A percentile compares a stretch with the other conserved stretches of the same genome.
Conservation (phyloP, 2,329 filamentous ascomycete genomes). For the Tolypocladium guangdongense region DNA sequence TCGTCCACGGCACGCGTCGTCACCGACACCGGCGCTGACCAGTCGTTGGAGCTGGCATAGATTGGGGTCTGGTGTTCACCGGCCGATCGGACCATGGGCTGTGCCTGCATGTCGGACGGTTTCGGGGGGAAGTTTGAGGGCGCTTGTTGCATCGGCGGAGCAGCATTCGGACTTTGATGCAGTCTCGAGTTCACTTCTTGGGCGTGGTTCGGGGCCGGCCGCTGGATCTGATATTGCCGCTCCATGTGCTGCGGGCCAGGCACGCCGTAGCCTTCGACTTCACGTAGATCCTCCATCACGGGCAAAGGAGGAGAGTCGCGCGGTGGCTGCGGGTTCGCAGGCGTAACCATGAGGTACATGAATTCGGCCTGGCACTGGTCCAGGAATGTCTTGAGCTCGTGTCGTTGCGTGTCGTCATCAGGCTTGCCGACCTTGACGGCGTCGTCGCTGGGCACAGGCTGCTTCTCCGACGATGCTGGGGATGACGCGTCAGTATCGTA, state of each 20-base stretch:
- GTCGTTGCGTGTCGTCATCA: constrained; percentile 39
- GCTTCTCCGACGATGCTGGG: constrained; percentile 31
- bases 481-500: constrained; percentile 6
- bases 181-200: constrained; percentile 43
- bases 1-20: constrained; percentile 25
- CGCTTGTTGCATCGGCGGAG: constrained; percentile 37
- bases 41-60: constrained; percentile 26
- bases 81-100: constrained; percentile 42
- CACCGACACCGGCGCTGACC: constrained; percentile 20
- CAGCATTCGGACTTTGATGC: constrained; percentile 46
- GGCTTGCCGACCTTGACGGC: constrained; percentile 34
- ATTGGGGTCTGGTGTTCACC: constrained; percentile 35
- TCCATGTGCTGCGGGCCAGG: constrained; percentile 31
- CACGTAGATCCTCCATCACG: constrained; percentile 47
- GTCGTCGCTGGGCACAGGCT: constrained; percentile 31
- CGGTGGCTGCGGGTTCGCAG: constrained; percentile 54
- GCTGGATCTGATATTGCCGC: constrained; percentile 26
- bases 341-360: constrained; percentile 57
- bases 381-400: constrained; percentile 48
- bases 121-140: constrained; percentile 22
- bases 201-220: constrained; percentile 44
- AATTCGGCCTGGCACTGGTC: constrained; percentile 57
- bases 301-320: constrained; percentile 49
- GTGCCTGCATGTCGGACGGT: constrained; percentile 28
- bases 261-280: constrained; percentile 40